Percentiles rank a stretch among this genome's conserved stretches.
phyloP scores from a whole-genome alignment of 2,329 filamentous ascomycete species.

The Ascochyta viciae-villosae region DNA sequence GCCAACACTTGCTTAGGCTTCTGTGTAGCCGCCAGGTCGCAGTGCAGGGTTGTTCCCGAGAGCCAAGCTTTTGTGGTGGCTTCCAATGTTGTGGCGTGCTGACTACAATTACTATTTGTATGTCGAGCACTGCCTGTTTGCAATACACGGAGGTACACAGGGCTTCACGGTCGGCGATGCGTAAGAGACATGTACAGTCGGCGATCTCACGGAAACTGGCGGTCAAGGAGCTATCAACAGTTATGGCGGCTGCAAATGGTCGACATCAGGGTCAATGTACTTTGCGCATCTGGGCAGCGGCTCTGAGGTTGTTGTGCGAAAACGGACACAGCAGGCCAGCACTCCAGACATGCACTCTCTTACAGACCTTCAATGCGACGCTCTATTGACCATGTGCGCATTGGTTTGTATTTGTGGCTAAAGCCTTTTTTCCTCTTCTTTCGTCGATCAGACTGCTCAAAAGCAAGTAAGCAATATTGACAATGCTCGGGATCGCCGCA shows the following conservation, averaged over 20 bases:
- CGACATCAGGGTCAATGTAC: neutral
- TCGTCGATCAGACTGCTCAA: constrained; percentile 2
- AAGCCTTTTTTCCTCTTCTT: neutral
- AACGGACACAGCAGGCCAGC: neutral
- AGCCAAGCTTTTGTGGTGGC: neutral
- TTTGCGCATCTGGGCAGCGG: neutral
- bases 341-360: neutral
- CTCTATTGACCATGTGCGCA: constrained; percentile 1
- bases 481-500: constrained; percentile 36
- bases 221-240: neutral
- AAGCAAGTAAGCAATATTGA: constrained; percentile 18
- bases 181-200: neutral
- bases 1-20: neutral
- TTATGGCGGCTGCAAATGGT: neutral
- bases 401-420: neutral
- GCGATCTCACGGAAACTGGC: neutral
- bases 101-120: neutral
- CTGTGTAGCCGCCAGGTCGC: neutral
- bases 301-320: neutral
- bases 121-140: neutral
- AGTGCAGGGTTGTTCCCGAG: neutral
- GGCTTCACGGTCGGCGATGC: neutral
- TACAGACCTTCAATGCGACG: neutral
- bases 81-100: neutral
- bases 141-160: neutral